Conservation (phyloP, 1,284 basidiomycete genomes). For the Chiua sp. region DNA sequence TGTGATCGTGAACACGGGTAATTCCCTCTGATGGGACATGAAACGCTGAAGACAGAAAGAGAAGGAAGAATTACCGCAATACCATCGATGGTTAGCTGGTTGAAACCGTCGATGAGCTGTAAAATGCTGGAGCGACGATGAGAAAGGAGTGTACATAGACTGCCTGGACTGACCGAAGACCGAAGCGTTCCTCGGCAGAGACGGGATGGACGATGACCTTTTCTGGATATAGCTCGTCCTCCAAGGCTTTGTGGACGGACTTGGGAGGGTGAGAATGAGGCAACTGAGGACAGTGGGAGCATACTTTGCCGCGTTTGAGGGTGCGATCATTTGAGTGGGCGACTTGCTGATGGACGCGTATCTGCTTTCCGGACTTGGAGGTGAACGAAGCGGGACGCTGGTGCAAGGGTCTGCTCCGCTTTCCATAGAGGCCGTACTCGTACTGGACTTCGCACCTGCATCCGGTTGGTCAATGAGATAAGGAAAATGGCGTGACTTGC, state of each 20-base stretch:
- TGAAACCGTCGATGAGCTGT: constrained; percentile 65
- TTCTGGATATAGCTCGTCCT: constrained; percentile 73
- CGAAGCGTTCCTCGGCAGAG: constrained; percentile 76
- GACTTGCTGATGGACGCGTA: constrained; percentile 61
- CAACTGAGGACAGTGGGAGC: constrained; percentile 15
- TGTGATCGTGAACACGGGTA: constrained; percentile 74
- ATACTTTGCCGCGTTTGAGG: constrained; percentile 65
- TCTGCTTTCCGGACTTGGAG: constrained; percentile 68
- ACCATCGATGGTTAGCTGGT: constrained; percentile 53
- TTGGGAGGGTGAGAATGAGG: constrained; percentile 26
- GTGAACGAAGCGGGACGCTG: constrained; percentile 65
- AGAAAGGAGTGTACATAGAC: not conserved
- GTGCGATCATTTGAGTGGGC: constrained; percentile 65
- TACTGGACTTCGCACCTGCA: constrained; percentile 80
- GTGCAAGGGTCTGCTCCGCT: constrained; percentile 56
- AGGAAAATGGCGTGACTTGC: constrained; percentile 40
- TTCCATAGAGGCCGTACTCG: constrained; percentile 72
- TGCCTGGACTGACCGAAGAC: constrained; percentile 53
- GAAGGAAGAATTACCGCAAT: constrained; percentile 47
- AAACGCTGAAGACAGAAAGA: not conserved
- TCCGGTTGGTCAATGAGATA: not conserved
- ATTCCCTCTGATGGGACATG: constrained; percentile 57
- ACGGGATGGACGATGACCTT: constrained; percentile 54
- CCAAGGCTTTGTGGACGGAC: constrained; percentile 81
- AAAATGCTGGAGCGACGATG: constrained; percentile 49